Base-by-base conservation (phyloP, 2,329 filamentous ascomycete species). In the Arthrobotrys sphaeroides region DNA sequence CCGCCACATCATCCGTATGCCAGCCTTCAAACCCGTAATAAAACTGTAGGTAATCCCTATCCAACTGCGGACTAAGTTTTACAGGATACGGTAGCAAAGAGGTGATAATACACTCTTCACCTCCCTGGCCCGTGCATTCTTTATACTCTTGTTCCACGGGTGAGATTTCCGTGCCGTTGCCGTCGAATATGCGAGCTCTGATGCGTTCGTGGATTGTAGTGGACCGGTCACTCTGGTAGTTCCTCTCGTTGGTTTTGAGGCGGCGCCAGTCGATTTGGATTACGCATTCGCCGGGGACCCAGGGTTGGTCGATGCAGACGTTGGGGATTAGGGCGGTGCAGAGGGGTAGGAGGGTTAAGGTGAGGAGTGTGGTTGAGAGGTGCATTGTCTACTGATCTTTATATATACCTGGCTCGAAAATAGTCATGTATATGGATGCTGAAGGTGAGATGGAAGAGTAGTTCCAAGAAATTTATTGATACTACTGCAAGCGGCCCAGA, bases 181-280 rank as follows among this genome's bases (percentile, higher is more conserved):
- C 57, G 18, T 70, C 57, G 57, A 36, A 53, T 3, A 51, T 20
- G n/a, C 31, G 12, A 20, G 36, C 1, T 31, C 26, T 31, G 5
- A 31, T 31, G 13, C 6, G 9, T 31, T 51, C 22, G 45, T 5
- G 7, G 3, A 5, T 31, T 51, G 16, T n/a, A 1, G n/a, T n/a
- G n/a, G n/a, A n/a, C n/a, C n/a, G n/a, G n/a, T 33, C 7, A n/a
- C 13, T 45, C 16, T 22, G 38, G 12, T 40, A 16, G n/a, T 51
- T 42, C 9, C 40, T 5, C 26, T 59, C 28, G 16, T 51, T 24
- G 28, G 61, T 55, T 0, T 3, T 43, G 18, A 60, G 18, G 4
- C 53, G 42, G 51, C 3, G n/a, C 65, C 65, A 69, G 12, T 38
- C 33, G 5, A 66, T 9, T 18, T 31, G 45, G 45, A 66, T 43